Evolutionary conservation across 2,329 filamentous ascomycete species (phyloP).

Genomic region (Scopulariopsis brevicaulis): DNA sequence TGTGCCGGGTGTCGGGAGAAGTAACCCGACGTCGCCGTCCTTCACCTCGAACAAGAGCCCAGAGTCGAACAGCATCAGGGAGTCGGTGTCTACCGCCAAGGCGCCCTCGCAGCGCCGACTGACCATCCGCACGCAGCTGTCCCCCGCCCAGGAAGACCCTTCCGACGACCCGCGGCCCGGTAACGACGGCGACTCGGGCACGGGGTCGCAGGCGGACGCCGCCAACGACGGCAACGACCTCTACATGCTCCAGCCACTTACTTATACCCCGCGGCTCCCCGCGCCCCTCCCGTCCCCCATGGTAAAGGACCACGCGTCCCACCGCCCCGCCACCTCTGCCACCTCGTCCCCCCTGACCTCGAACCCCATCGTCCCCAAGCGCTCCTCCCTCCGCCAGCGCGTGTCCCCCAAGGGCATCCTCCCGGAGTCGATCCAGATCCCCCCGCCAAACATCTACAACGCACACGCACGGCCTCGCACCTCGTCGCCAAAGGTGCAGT

Average conservation of each 20-base stretch:
- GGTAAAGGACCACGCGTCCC: slow-evolving; percentile 15
- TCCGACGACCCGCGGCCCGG: neutral
- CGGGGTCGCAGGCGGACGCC: neutral
- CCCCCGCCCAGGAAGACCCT: neutral
- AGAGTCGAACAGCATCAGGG: neutral
- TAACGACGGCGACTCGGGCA: neutral
- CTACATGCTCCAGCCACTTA: slow-evolving; percentile 44
- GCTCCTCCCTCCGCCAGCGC: slow-evolving; percentile 39
- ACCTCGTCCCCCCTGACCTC: slow-evolving; percentile 10
- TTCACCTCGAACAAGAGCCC: slow-evolving; percentile 1
- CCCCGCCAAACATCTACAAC: slow-evolving; percentile 25
- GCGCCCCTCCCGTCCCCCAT: slow-evolving; percentile 36
- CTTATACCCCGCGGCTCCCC: slow-evolving; percentile 41
- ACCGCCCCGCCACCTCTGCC: neutral
- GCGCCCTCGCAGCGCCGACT: neutral
- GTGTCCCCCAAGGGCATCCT: slow-evolving; percentile 38
- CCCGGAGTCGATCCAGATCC: slow-evolving; percentile 43
- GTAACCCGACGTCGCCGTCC: slow-evolving; percentile 1
- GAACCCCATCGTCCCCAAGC: slow-evolving; percentile 19
- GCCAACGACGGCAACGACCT: slow-evolving; percentile 12
- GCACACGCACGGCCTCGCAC: slow-evolving; percentile 16
- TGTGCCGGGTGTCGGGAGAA: neutral
- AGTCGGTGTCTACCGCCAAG: neutral
- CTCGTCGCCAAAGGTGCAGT: slow-evolving; percentile 12
- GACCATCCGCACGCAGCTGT: neutral